Base-by-base conservation (phyloP, 768 basidiomycete genomes). In the Cubamyces sp. region DNA sequence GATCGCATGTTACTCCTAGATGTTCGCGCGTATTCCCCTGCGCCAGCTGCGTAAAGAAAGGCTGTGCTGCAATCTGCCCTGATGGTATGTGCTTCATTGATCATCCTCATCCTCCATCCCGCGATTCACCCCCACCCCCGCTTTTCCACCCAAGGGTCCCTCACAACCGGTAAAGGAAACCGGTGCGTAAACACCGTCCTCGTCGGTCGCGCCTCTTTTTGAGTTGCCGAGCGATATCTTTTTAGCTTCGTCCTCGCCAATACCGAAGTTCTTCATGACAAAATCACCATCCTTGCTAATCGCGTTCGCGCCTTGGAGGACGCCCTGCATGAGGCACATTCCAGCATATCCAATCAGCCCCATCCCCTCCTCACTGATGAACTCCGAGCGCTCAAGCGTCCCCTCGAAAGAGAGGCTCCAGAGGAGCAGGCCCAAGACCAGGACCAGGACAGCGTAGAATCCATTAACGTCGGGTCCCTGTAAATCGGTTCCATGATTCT, bases 91-190 rank as follows among this genome's bases (percentile, higher is more conserved):
- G 52, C 48, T 18, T 57, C 26, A 62, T 50, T 61, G 28, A 54
- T 47, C 21, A 25, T 54, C 54, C 57, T 58, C 54, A 50, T 40
- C 64, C 45, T 39, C 26, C 34, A 16, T 14, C 41, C 54, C 49
- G 34, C 54, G 47, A 45, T 49, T 25, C 28, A 28, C 26, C 34
- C 49, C 70, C 21, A 69, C 53, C 56, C 56, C 66, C 14, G 34
- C 34, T 9, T 34, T 34, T 61, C 56, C 47, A 59, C 55, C 40
- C 30, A 34, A 88, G 87, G 87, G 16, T 87, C 86, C 30, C 78
- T 89, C 41, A 88, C 87, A 12, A 88, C 88, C 15, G 88, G 88
- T 62, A 88, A 87, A 71, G 87, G 87, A 14, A 90, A 89, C 71
- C 77, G 87, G 87, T 87, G 67, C 52, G 70, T 62, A 21, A 26